A percentile compares a stretch with the other conserved stretches of the same genome.
These are phyloP conservation scores for Yarrowia galli DNA, from an alignment of 1,139 yeast species.

Conservation along the genomic window DNA sequence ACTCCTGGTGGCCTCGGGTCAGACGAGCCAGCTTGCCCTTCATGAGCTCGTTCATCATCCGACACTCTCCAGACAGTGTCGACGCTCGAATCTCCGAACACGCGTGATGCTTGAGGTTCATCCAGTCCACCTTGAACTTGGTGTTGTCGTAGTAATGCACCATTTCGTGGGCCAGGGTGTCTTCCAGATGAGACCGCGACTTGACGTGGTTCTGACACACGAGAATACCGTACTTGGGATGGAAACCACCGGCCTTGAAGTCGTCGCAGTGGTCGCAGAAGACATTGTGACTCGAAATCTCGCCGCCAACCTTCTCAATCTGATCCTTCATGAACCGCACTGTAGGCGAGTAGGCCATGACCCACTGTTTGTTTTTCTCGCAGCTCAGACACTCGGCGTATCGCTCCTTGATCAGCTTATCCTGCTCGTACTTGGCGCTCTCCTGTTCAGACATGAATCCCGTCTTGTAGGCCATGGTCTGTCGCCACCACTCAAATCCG, in stretches of 20 bases:
- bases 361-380: conserved; percentile 58
- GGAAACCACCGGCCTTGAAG: conserved; percentile 90
- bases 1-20: conserved; percentile 85
- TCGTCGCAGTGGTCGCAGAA: conserved; percentile 87
- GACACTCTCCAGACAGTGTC: conserved; percentile 92
- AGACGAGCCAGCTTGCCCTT: conserved; percentile 63
- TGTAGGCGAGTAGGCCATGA: conserved; percentile 59
- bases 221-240: conserved; percentile 85
- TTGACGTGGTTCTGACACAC: conserved; percentile 85
- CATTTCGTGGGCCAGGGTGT: conserved; percentile 88
- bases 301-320: conserved; percentile 72
- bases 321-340: conserved; percentile 90
- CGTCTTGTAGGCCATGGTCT: conserved; percentile 73
- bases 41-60: conserved; percentile 83
- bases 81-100: conserved; percentile 97
- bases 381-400: conserved; percentile 71
- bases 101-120: conserved; percentile 88
- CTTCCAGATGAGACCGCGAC: conserved; percentile 85
- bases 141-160: conserved; percentile 93
- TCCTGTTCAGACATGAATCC: conserved; percentile 67
- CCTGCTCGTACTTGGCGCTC: conserved; percentile 64
- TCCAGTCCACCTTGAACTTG: conserved; percentile 85
- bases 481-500: conserved; percentile 85
- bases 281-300: conserved; percentile 59
- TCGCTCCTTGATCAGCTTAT: conserved; percentile 52